phyloP scores from a whole-genome alignment of 257 asterid genomes.

The Pogostemon cablin region DNA sequence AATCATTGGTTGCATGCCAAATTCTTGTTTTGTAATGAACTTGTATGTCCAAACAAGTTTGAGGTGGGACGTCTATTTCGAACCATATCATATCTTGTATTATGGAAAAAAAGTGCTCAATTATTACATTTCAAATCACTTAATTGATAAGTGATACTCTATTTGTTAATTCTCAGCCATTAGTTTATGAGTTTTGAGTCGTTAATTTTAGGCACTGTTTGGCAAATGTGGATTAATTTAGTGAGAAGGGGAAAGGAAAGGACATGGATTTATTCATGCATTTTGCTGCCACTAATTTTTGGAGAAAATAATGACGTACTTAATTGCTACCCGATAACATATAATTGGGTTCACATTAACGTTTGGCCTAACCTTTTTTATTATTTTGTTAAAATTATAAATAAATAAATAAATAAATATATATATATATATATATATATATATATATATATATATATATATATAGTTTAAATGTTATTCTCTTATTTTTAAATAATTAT shows the following conservation, averaged over 20 bases:
- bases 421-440: no score
- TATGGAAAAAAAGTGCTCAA: constrained; percentile 10
- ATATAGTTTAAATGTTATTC: no score
- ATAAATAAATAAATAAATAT: no score
- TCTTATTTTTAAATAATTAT: no score
- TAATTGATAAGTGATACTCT: background rate
- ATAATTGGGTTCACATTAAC: no score
- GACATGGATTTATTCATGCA: background rate
- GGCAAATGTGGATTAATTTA: constrained; percentile 8
- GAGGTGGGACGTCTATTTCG: constrained; percentile 35
- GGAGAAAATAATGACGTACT: no score
- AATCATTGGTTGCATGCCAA: constrained; percentile 21
- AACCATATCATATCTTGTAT: background rate
- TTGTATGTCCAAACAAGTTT: constrained; percentile 3
- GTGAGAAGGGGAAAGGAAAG: constrained; percentile 3
- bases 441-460: no score
- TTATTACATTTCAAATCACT: constrained; percentile 29
- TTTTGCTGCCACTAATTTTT: no score
- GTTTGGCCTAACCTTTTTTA: no score
- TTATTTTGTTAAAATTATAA: no score
- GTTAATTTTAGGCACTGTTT: constrained; percentile 19
- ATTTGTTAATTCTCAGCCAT: constrained; percentile 27
- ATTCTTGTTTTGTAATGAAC: background rate
- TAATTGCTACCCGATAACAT: no score
- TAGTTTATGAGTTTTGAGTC: background rate